Evolutionary conservation across 1,284 basidiomycete species (phyloP).

Genomic region (Ustilago curta): DNA sequence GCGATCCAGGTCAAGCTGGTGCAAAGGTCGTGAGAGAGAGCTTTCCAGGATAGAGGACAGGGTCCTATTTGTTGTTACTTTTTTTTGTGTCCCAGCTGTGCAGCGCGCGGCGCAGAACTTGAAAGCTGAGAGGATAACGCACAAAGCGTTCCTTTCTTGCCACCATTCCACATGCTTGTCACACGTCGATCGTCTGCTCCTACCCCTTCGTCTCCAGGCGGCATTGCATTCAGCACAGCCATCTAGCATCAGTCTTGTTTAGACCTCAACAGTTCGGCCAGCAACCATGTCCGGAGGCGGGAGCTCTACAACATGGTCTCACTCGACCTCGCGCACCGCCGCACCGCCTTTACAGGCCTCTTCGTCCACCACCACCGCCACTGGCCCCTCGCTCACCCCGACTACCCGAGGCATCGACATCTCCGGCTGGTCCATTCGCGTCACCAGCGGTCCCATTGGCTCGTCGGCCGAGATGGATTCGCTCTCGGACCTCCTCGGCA

Average conservation of each 20-base stretch:
- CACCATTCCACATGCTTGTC: not conserved
- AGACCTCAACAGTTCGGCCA: not conserved
- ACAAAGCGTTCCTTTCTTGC: conserved; percentile 19
- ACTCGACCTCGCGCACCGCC: conserved; percentile 10
- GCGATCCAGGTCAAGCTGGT: not conserved
- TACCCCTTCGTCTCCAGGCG: not conserved
- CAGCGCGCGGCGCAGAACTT: not conserved
- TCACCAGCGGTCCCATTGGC: conserved; percentile 61
- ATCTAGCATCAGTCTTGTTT: not conserved
- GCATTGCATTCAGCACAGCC: not conserved
- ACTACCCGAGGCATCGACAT: conserved; percentile 59
- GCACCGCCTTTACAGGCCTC: not conserved
- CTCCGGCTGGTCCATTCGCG: conserved; percentile 60
- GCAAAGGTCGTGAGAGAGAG: not conserved
- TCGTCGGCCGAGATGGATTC: conserved; percentile 71
- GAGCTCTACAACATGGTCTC: conserved; percentile 33
- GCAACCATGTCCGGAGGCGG: conserved; percentile 19
- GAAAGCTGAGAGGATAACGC: conserved; percentile 12
- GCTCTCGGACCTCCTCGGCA: conserved; percentile 78
- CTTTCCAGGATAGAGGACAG: too few species aligned
- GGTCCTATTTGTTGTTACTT: not conserved
- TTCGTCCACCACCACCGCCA: conserved; percentile 17
- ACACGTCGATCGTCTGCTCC: not conserved
- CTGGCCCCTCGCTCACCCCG: conserved; percentile 28
- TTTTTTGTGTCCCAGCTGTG: not conserved